Conservation (phyloP, 192 early-diverging fungal genomes). For the Backusella circina region DNA sequence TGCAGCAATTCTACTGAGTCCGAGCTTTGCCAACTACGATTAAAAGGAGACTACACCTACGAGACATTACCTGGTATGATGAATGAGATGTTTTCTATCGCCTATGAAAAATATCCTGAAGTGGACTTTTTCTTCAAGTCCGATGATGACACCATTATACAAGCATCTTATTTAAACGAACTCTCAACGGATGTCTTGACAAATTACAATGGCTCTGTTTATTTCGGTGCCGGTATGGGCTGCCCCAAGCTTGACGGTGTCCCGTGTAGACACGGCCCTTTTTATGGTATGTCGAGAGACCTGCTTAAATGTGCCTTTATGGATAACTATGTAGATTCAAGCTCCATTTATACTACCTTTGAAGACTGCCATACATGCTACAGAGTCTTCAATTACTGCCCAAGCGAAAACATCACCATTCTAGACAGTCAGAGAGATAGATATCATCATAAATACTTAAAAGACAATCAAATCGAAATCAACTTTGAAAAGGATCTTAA, state of each 20-base stretch:
- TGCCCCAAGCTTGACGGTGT: background rate
- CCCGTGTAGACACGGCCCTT: background rate
- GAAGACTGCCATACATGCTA: background rate
- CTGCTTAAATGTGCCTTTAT: background rate
- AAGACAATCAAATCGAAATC: background rate
- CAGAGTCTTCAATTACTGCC: background rate
- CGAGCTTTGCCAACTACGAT: background rate
- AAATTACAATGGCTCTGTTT: background rate
- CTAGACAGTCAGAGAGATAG: background rate
- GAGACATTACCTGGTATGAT: background rate
- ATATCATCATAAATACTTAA: background rate
- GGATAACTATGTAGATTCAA: constrained; percentile 1
- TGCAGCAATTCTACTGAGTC: background rate
- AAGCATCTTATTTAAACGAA: background rate
- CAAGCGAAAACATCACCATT: background rate
- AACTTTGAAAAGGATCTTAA: background rate
- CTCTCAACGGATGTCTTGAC: background rate
- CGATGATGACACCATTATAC: background rate
- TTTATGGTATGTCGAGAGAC: background rate
- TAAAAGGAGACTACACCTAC: background rate
- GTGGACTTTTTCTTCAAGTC: background rate
- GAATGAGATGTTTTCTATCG: background rate
- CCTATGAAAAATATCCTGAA: background rate
- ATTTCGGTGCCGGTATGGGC: constrained; percentile 1
- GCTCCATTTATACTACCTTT: background rate